Evolutionary conservation across 1,284 basidiomycete species (phyloP).

Genomic region (Ceratobasidium papillatum): DNA sequence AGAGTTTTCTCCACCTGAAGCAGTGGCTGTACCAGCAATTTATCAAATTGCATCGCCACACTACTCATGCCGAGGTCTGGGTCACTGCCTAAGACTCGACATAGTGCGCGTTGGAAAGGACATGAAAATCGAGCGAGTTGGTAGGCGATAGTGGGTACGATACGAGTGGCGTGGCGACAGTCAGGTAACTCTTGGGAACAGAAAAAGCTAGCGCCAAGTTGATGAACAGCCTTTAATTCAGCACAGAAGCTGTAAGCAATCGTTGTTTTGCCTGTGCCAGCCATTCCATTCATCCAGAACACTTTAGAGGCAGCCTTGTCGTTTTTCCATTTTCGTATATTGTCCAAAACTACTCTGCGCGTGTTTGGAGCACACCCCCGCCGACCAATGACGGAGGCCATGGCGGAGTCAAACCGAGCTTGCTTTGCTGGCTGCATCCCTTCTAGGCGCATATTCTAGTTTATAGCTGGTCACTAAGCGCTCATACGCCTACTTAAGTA

Average conservation of each 20-base stretch:
- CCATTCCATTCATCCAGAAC: constrained; percentile 16
- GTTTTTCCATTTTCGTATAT: neutral
- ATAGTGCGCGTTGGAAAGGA: neutral
- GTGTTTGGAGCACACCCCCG: constrained; percentile 1
- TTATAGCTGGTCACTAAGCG: neutral
- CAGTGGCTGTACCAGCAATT: neutral
- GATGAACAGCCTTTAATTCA: neutral
- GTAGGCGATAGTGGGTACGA: neutral
- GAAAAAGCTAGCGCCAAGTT: constrained; percentile 3
- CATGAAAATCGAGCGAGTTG: neutral
- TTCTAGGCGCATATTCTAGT: neutral
- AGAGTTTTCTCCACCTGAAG: neutral
- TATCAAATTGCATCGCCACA: neutral
- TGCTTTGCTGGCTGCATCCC: neutral
- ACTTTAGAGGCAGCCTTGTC: neutral
- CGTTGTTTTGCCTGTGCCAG: neutral
- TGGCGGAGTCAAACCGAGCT: neutral
- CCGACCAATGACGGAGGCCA: neutral
- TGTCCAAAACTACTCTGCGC: neutral
- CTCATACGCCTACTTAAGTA: too few relatives aligned
- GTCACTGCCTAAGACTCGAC: neutral
- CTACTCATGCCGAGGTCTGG: neutral
- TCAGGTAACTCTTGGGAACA: neutral
- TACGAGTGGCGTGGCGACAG: neutral
- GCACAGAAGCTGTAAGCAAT: neutral